Evolutionary conservation across 768 basidiomycete species (phyloP).

Genomic region (Lepiota subincarnata): DNA sequence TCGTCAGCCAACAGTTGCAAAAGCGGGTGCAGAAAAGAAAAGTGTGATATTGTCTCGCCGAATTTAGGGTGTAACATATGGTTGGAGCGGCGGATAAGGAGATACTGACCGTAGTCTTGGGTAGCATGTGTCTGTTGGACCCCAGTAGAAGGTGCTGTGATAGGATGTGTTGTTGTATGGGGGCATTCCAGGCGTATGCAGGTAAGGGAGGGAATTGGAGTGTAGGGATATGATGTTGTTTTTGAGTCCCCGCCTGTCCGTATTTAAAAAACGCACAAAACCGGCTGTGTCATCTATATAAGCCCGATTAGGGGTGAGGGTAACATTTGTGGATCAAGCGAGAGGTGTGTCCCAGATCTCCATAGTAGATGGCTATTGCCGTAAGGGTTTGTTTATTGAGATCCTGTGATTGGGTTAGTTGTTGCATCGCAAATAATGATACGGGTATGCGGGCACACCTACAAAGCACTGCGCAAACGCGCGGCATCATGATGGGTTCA

Average conservation of each 20-base stretch:
- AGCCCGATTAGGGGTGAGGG: constrained; percentile 3
- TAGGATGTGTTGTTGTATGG: background rate
- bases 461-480: background rate
- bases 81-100: background rate
- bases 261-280: constrained; percentile 3
- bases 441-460: background rate
- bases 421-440: background rate
- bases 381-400: background rate
- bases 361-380: background rate
- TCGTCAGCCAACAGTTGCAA: background rate
- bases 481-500: background rate
- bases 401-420: background rate
- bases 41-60: background rate
- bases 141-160: background rate
- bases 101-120: constrained; percentile 8
- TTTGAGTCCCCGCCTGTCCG: background rate
- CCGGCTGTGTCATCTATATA: constrained; percentile 2
- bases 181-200: too few relatives aligned
- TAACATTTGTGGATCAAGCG: constrained; percentile 4
- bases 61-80: background rate
- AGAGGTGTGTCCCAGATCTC: constrained; percentile 12
- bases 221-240: background rate
- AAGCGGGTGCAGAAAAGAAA: background rate
- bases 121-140: background rate
- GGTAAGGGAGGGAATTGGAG: background rate